Conservation (phyloP, 257 asterid species). For the Nemophila menziesii region DNA sequence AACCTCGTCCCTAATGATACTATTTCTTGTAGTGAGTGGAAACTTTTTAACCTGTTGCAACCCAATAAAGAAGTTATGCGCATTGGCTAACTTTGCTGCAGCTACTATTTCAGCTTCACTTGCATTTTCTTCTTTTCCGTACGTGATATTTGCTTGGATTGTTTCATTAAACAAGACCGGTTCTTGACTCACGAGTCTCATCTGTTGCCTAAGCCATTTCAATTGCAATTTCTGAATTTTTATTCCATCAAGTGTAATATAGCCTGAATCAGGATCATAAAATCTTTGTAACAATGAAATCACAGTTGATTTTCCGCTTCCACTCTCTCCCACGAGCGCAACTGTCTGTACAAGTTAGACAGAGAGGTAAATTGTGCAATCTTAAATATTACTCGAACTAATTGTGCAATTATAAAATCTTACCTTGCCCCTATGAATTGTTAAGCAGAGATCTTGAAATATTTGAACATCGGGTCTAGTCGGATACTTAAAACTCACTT, state of each 20-base stretch:
- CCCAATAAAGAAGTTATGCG: conserved; percentile 60
- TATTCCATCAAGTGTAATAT: conserved; percentile 39
- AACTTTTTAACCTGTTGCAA: conserved; percentile 29
- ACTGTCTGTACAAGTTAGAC: no score
- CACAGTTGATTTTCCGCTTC: conserved; percentile 74
- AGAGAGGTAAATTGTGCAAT: no score
- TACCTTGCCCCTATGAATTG: conserved; percentile 48
- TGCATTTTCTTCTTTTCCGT: conserved; percentile 48
- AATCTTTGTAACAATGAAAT: conserved; percentile 44
- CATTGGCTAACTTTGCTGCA: conserved; percentile 61
- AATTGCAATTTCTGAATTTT: conserved; percentile 41
- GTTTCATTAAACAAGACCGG: conserved; percentile 51
- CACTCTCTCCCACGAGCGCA: conserved; percentile 75
- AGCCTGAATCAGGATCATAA: conserved; percentile 49
- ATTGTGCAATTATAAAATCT: no score
- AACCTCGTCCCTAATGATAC: no score
- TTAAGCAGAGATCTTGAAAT: conserved; percentile 38
- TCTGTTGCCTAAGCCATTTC: conserved; percentile 64
- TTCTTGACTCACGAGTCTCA: conserved; percentile 76
- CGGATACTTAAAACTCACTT: conserved; percentile 46
- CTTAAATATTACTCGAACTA: no score
- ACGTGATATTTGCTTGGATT: conserved; percentile 53
- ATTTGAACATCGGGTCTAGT: conserved; percentile 42
- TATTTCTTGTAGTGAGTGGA: no score
- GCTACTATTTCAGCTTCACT: conserved; percentile 49